Evolutionary conservation across 1,139 yeast species (phyloP).

Genomic region (Yamadazyma triangularis): DNA sequence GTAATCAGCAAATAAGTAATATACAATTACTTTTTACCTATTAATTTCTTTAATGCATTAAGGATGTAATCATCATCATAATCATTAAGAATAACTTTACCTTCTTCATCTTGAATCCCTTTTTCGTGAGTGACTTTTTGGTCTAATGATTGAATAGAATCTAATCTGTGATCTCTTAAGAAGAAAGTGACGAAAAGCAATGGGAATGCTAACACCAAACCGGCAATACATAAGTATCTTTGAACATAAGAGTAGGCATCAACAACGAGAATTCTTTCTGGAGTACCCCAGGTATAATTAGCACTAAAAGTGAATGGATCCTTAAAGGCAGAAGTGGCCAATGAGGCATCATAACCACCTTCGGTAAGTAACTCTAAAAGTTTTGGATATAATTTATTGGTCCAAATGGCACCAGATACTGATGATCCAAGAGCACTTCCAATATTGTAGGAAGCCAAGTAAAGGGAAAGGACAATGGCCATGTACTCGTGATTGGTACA

Average conservation of each 20-base stretch:
- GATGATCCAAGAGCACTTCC: conserved; percentile 56
- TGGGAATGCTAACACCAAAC: conserved; percentile 52
- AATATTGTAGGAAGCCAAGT: conserved; percentile 51
- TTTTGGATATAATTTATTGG: conserved; percentile 20
- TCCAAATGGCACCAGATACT: conserved; percentile 66
- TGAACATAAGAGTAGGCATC: conserved; percentile 59
- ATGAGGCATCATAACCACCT: conserved; percentile 7
- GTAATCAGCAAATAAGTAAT: too few species aligned
- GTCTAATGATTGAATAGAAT: conserved; percentile 33
- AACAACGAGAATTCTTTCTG: conserved; percentile 54
- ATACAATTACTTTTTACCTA: not conserved
- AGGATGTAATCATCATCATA: conserved; percentile 29
- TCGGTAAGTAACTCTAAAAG: conserved; percentile 12
- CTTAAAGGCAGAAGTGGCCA: conserved; percentile 49
- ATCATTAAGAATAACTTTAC: conserved; percentile 37
- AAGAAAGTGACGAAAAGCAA: conserved; percentile 45
- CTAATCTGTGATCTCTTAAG: conserved; percentile 52
- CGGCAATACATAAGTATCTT: conserved; percentile 52
- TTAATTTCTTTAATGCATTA: conserved; percentile 4
- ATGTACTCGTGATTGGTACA: conserved; percentile 59
- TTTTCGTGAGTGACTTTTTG: conserved; percentile 19
- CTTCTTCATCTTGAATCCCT: conserved; percentile 22
- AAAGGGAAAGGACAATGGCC: conserved; percentile 58
- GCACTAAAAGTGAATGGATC: conserved; percentile 47
- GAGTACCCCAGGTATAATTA: conserved; percentile 54